Conservation (phyloP, 139 green algal species). For the Astrephomene gubernaculifera region DNA sequence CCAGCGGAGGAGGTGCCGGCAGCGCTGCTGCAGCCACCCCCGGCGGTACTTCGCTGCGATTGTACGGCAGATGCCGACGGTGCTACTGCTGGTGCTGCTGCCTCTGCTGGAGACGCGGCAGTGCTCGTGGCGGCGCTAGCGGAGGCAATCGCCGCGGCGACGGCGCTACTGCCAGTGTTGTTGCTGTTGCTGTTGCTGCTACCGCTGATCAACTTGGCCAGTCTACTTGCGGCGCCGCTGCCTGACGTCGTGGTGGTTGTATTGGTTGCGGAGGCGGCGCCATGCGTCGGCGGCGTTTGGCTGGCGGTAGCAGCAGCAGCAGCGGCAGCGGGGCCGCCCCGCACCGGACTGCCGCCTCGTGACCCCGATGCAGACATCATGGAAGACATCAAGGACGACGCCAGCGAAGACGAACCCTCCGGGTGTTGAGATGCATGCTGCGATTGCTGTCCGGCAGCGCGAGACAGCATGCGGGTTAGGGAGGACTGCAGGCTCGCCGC, state of each 20-base stretch:
- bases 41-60: not conserved
- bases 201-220: not conserved
- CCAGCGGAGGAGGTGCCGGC: not conserved
- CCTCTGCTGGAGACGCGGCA: not conserved
- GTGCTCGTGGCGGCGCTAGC: not conserved
- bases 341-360: conserved; percentile 8
- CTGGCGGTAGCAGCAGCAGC: no score
- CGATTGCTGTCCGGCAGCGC: not conserved
- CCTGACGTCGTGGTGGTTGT: no score
- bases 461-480: not conserved
- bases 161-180: no score
- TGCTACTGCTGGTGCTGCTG: no score
- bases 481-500: conserved; percentile 29
- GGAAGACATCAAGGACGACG: no score
- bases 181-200: conserved; percentile 1
- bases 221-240: not conserved
- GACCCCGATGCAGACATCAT: no score
- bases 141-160: no score
- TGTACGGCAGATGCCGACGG: no score
- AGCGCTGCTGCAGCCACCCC: not conserved
- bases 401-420: no score
- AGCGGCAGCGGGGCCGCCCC: not conserved
- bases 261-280: no score
- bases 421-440: no score
- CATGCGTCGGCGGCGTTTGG: no score